Percentiles rank a stretch among this genome's conserved stretches.
Conservation (phyloP, 2,329 filamentous ascomycete genomes). For the Penicillium nordicum region DNA sequence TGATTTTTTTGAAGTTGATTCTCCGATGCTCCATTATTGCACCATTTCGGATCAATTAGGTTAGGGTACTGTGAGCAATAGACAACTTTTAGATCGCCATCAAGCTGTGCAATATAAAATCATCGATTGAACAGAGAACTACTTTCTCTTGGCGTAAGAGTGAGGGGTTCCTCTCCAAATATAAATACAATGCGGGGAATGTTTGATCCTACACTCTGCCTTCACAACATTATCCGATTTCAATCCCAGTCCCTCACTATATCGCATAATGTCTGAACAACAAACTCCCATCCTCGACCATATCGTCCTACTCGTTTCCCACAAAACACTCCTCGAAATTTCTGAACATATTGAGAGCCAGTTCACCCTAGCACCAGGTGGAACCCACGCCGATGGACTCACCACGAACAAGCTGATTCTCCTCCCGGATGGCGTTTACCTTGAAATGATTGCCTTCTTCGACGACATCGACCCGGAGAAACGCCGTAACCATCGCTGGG, state of each 20-base stretch:
- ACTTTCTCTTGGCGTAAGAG: not conserved
- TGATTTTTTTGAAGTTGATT: not conserved
- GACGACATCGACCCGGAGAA: constrained; percentile 15
- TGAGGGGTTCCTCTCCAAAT: not conserved
- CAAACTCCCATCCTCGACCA: constrained; percentile 12
- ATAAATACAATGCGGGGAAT: not conserved
- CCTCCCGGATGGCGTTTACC: constrained; percentile 15
- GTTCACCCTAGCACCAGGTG: constrained; percentile 17
- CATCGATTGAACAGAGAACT: not conserved
- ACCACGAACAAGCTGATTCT: constrained; percentile 21
- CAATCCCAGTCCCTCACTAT: not conserved
- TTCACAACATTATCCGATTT: not conserved
- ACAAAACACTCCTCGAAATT: constrained; percentile 8
- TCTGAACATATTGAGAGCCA: constrained; percentile 4
- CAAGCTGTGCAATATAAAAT: not conserved
- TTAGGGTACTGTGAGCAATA: not conserved
- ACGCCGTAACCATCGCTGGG: constrained; percentile 19
- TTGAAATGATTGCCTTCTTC: constrained; percentile 21
- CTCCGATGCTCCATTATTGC: not conserved
- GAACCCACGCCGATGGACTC: constrained; percentile 18
- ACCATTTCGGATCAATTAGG: not conserved
- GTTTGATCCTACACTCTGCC: not conserved
- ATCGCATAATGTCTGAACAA: not conserved
- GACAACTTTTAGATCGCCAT: not conserved
- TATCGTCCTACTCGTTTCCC: constrained; percentile 13